Evolutionary conservation across 2,329 filamentous ascomycete genomes (phyloP), one percentile per base, ranked within the genome.

Genomic region (Colletotrichum shisoi): DNA sequence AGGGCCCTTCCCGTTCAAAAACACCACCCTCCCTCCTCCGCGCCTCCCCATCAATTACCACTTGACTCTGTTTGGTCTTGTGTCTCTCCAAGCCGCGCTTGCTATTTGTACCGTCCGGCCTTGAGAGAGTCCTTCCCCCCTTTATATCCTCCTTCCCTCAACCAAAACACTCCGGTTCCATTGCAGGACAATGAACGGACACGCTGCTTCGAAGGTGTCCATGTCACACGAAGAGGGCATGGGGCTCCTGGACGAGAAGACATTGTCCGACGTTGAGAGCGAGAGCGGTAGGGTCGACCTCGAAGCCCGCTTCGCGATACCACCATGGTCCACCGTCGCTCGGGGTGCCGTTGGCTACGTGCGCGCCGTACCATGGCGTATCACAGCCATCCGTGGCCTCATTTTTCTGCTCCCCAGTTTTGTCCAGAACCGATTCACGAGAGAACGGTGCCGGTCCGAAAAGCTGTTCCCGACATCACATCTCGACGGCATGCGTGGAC

Each of bases 401-500:
- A 72, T 82, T 70, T 85, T 85, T 72, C 74, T 86, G 17, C 73
- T 83, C n/a, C 84, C 84, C n/a, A 84, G 81, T 74, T 85, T 85
- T 70, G 70, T 85, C 52, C 82, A 84, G 57, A 77, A 79, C 54
- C 78, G 79, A 34, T 74, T 81, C 64, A 76, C 76, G 40, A 75
- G 80, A 45, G 79, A 82, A 60, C 76, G 79, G 56, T 76, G 77
- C 57, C 77, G 77, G n/a, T 74, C 77, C 4, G 74, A 79, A 27
- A 79, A 79, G 54, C 75, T 83, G n/a, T 74, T 79, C 42, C 84
- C 85, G 17, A 87, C 85, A 9, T 80, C 85, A 8, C 86, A 87
- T 71, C 83, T 87, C 53, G 85, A 87, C 71, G 85, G 85, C 67
- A 83, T 87, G 79, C 81, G 85, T 68, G 85, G 85, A 15, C 73